Evolutionary conservation across 768 basidiomycete species (phyloP).

Genomic region (Mycena olivaceomarginata): DNA sequence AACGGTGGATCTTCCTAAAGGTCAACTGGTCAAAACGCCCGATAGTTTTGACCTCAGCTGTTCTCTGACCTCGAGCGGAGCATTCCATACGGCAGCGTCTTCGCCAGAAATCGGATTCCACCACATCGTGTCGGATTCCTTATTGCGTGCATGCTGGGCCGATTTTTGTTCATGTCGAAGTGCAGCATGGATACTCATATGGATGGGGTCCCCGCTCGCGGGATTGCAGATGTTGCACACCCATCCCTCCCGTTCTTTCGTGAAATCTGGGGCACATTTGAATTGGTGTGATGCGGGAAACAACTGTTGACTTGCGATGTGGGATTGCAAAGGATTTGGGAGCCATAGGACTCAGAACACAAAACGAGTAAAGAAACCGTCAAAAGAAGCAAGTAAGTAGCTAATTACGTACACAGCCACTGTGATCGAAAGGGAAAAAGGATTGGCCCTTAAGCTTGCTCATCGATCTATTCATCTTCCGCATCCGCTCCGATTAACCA

Average conservation of each 20-base stretch:
- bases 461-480: not conserved
- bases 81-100: conserved; percentile 50
- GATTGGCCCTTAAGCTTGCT: no score
- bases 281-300: not conserved
- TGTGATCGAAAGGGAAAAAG: not conserved
- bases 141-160: conserved; percentile 44
- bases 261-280: conserved; percentile 47
- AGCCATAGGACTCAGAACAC: not conserved
- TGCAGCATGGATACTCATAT: conserved; percentile 49
- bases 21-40: conserved; percentile 2
- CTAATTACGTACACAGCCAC: conserved; percentile 13
- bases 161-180: conserved; percentile 51
- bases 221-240: conserved; percentile 64
- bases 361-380: not conserved
- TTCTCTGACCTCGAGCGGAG: conserved; percentile 36
- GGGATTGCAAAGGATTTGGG: conserved; percentile 17
- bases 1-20: conserved; percentile 43
- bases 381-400: not conserved
- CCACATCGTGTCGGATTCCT: conserved; percentile 44
- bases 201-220: conserved; percentile 61
- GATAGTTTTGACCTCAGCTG: conserved; percentile 11
- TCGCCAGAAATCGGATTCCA: conserved; percentile 39
- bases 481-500: conserved; percentile 95
- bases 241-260: conserved; percentile 51
- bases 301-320: conserved; percentile 25